Evolutionary conservation across 352 stramenopile genomes (phyloP).

Genomic region (Labyrinthula sp.): DNA sequence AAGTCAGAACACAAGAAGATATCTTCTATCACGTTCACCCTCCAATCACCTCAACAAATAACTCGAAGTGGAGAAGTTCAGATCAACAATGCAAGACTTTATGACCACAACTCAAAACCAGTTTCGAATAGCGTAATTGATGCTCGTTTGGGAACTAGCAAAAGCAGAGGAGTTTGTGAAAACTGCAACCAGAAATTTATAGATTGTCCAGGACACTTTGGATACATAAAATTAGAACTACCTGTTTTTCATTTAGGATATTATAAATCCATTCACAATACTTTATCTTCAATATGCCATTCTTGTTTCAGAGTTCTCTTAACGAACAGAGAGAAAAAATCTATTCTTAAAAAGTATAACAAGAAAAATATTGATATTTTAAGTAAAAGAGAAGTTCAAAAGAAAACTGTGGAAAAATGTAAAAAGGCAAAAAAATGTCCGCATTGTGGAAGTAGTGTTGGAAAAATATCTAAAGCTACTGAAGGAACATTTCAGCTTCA

Average conservation of each 20-base stretch:
- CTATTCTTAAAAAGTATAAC: slow-evolving; percentile 62
- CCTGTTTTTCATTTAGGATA: slow-evolving; percentile 99
- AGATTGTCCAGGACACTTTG: slow-evolving; percentile 89
- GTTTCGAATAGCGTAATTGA: slow-evolving; percentile 78
- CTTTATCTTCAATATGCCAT: slow-evolving; percentile 95
- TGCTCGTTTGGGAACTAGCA: slow-evolving; percentile 80
- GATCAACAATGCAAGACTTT: slow-evolving; percentile 62
- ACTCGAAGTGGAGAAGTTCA: slow-evolving; percentile 39
- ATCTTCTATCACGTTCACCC: slow-evolving; percentile 85
- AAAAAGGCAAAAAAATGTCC: slow-evolving; percentile 86
- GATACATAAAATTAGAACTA: slow-evolving; percentile 87
- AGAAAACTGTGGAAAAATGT: slow-evolving; percentile 81
- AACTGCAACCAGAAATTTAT: slow-evolving; percentile 68
- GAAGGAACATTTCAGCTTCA: slow-evolving; percentile 1
- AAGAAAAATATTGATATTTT: slow-evolving; percentile 48
- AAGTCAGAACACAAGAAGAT: slow-evolving; percentile 79
- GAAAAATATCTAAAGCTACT: no score
- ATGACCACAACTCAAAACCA: slow-evolving; percentile 78
- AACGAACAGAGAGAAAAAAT: slow-evolving; percentile 55
- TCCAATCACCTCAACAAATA: slow-evolving; percentile 82
- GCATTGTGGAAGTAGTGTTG: no score
- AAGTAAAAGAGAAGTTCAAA: slow-evolving; percentile 45
- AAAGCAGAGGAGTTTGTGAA: slow-evolving; percentile 83
- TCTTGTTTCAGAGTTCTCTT: slow-evolving; percentile 81
- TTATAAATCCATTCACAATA: slow-evolving; percentile 88